Percentiles rank a stretch among this genome's conserved stretches.
Evolutionary conservation across 1,284 basidiomycete species (phyloP).

Genomic region (Microbotryomycetes sp.): DNA sequence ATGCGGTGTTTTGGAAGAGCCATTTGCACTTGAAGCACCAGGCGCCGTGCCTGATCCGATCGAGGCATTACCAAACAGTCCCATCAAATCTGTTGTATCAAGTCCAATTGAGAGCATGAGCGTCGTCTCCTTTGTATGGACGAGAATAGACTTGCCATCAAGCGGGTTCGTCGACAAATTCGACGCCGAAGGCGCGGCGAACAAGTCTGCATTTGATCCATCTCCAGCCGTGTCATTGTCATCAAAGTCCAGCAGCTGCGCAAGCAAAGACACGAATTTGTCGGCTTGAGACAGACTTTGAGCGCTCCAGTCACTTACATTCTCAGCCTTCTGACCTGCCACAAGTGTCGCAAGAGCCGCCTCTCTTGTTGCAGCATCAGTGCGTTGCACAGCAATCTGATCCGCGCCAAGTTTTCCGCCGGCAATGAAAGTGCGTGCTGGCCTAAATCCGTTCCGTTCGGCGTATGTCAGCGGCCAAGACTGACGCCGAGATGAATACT

Average conservation of each 20-base stretch:
- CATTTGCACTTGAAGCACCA: slow-evolving; percentile 1
- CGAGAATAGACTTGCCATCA: slow-evolving; percentile 47
- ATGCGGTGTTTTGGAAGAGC: neutral
- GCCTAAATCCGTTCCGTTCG: slow-evolving; percentile 79
- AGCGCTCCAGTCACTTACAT: slow-evolving; percentile 40
- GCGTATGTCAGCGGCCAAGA: slow-evolving; percentile 54
- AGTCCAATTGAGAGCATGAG: slow-evolving; percentile 63
- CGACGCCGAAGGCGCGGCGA: slow-evolving; percentile 17
- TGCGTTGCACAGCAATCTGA: slow-evolving; percentile 46
- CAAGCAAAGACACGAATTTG: neutral
- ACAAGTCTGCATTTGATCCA: slow-evolving; percentile 24
- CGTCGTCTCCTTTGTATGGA: neutral
- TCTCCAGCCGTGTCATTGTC: slow-evolving; percentile 64
- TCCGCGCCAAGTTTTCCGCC: slow-evolving; percentile 57
- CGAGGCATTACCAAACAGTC: slow-evolving; percentile 28
- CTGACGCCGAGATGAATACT: slow-evolving; percentile 20
- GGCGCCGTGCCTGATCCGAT: neutral
- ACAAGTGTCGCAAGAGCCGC: slow-evolving; percentile 83
- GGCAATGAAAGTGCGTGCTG: slow-evolving; percentile 51
- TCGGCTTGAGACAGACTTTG: neutral
- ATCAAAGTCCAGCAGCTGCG: slow-evolving; percentile 73
- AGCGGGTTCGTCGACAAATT: slow-evolving; percentile 59
- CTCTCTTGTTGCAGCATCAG: slow-evolving; percentile 43
- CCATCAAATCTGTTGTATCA: slow-evolving; percentile 25
- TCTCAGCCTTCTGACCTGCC: slow-evolving; percentile 84